Conservation (phyloP, 345 rosid species). For the Physaria fendleri region DNA sequence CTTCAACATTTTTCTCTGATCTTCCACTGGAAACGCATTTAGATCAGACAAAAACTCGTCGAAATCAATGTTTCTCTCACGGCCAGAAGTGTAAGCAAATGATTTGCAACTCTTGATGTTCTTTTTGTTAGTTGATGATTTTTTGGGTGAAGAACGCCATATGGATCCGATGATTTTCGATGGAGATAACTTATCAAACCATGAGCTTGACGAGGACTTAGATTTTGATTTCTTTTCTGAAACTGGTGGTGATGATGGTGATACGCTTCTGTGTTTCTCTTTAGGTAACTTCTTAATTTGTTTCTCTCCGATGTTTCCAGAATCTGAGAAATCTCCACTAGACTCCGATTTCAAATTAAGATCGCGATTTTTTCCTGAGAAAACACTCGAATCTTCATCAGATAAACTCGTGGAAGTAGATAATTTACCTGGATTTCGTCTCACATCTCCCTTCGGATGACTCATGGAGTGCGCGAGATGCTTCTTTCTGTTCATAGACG, state of each 20-base stretch:
- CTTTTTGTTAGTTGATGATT: conserved; percentile 24
- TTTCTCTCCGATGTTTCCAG: conserved; percentile 13
- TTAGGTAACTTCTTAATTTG: conserved; percentile 18
- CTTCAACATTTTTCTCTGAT: conserved; percentile 46
- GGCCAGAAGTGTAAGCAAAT: conserved; percentile 15
- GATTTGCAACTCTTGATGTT: conserved; percentile 18
- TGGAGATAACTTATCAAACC: conserved; percentile 46
- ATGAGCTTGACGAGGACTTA: conserved; percentile 8
- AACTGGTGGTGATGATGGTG: conserved; percentile 15
- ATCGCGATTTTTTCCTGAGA: conserved; percentile 1
- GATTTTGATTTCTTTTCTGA: not conserved
- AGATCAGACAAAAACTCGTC: conserved; percentile 47
- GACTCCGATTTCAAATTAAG: conserved; percentile 17
- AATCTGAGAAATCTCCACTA: conserved; percentile 28
- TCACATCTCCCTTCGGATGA: not conserved
- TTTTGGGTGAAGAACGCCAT: conserved; percentile 66
- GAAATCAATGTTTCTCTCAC: conserved; percentile 31
- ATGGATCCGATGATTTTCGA: conserved; percentile 48
- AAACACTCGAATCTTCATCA: conserved; percentile 16
- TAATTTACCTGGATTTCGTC: conserved; percentile 21
- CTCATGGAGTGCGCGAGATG: conserved; percentile 23
- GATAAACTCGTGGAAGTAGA: not conserved
- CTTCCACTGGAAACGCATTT: conserved; percentile 46
- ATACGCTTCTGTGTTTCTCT: conserved; percentile 22
- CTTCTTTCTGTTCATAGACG: not conserved